Evolutionary conservation across 1,284 basidiomycete species (phyloP), one percentile per base, ranked within the genome.

Genomic region (Trametes versicolor): DNA sequence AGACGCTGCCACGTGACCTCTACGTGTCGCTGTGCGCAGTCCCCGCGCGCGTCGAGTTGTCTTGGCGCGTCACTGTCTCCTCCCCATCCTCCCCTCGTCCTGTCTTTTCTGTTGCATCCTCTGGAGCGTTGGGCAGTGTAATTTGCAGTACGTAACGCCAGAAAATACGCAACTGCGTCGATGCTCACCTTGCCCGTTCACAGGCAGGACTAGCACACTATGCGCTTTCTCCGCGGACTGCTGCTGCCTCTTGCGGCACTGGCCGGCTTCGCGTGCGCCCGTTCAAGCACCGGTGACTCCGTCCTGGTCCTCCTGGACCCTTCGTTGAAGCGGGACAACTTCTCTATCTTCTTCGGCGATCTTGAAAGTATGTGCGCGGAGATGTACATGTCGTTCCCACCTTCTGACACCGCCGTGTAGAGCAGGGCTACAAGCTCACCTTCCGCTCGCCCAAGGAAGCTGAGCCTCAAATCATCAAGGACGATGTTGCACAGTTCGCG

Each of bases 221-320:
- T 72, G 73, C 68, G 66, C 64, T 69, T 65, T 64, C 66, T 68
- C 65, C 64, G 71, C 65, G 60, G 60, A 45, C 58, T 71, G 62
- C 65, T 71, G 56, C 64, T 76, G 32, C 73, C 75, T 6, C 65
- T 79, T 19, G 68, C 81, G 49, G 74, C 71, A 49, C 62, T 81
- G 19, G 69, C 76, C 23, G 58, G 78, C 37, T 70, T 81, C 29
- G 78, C 79, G 10, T 72, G 79, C 56, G 93, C 93, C 63, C 88
- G 85, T 72, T 95, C 94, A n/a, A 92, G 93, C 75, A 85, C 90
- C 2, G 94, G 94, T 12, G 86, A 94, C 76, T 89, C 89, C 45
- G 91, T 98, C 17, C 86, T 98, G 27, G 92, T 97, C 60, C 83
- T 97, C 15, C 83, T 96, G 52, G 94, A 97, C 73, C 86, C 89